Evolutionary conservation across 2,329 filamentous ascomycete genomes (phyloP).

Genomic region (Basipetospora chlamydospora): DNA sequence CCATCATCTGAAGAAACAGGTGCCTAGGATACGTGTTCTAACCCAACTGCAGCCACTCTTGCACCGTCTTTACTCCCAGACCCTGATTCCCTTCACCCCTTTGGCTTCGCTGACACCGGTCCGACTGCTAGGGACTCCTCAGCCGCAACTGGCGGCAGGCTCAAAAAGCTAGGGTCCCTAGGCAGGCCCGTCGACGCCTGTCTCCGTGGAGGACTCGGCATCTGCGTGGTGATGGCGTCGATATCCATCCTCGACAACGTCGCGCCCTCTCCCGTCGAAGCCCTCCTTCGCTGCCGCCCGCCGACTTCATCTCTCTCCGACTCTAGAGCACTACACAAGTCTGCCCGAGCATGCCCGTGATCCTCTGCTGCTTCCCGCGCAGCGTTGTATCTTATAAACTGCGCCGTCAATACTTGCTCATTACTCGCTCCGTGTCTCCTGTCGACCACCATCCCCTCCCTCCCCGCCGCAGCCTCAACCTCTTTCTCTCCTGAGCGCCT

Average conservation of each 20-base stretch:
- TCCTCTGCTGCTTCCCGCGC: neutral
- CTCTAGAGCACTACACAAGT: no score
- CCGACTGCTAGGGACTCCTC: no score
- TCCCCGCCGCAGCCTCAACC: neutral
- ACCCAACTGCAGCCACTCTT: no score
- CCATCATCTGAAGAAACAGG: no score
- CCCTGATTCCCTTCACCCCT: no score
- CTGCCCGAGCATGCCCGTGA: no score
- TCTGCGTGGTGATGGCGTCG: slow-evolving; percentile 22
- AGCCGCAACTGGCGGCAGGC: neutral
- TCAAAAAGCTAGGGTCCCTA: slow-evolving; percentile 1
- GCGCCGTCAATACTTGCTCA: no score
- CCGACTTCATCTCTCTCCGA: neutral
- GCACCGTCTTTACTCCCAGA: no score
- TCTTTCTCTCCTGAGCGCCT: neutral
- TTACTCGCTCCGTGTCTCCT: no score
- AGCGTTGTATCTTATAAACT: neutral
- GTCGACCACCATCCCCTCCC: neutral
- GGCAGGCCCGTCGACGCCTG: slow-evolving; percentile 16
- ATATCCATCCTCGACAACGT: slow-evolving; percentile 3
- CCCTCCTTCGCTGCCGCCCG: neutral
- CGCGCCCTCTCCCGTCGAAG: neutral
- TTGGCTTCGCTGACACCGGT: no score
- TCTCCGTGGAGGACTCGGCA: slow-evolving; percentile 24
- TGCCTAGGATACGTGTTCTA: no score